Conservation (phyloP, 352 stramenopile genomes). For the Aphanomyces astaci region DNA sequence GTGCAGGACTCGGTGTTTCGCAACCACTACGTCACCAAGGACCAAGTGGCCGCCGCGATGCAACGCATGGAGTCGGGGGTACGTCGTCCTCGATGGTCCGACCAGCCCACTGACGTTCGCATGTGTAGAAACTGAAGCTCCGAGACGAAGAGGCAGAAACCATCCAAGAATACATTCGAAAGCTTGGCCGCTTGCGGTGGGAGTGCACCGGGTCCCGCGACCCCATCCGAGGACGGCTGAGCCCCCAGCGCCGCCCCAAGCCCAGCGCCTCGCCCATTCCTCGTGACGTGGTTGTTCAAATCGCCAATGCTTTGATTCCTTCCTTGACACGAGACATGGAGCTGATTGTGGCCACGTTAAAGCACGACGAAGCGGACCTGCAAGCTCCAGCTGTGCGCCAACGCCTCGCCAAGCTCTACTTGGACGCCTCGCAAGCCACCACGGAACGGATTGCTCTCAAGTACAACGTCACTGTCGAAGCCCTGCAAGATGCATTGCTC, state of each 20-base stretch:
- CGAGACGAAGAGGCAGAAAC: slow-evolving; percentile 53
- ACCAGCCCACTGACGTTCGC: not conserved
- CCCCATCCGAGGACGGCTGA: slow-evolving; percentile 36
- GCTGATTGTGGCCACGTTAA: slow-evolving; percentile 36
- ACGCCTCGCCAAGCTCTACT: slow-evolving; percentile 54
- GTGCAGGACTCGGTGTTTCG: slow-evolving; percentile 78
- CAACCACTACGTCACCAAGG: slow-evolving; percentile 76
- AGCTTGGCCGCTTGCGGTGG: slow-evolving; percentile 64
- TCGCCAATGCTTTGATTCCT: slow-evolving; percentile 70
- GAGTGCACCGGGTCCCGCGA: slow-evolving; percentile 72
- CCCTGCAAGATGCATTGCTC: slow-evolving; percentile 66
- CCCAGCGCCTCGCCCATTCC: slow-evolving; percentile 30
- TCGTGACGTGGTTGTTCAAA: slow-evolving; percentile 40
- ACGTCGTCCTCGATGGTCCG: too few relatives aligned
- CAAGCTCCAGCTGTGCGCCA: slow-evolving; percentile 37
- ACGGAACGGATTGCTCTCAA: slow-evolving; percentile 47
- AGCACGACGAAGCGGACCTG: slow-evolving; percentile 29
- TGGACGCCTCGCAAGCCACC: slow-evolving; percentile 50
- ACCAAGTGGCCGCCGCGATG: slow-evolving; percentile 67
- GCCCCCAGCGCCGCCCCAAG: slow-evolving; percentile 24
- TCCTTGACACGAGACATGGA: slow-evolving; percentile 69
- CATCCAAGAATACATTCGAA: slow-evolving; percentile 62
- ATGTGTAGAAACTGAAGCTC: slow-evolving; percentile 28
- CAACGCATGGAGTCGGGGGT: slow-evolving; percentile 46
- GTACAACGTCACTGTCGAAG: slow-evolving; percentile 46